These are phyloP conservation scores for Fonsecaea monophora DNA, from an alignment of 2,329 filamentous ascomycete species.

Conservation along the genomic window DNA sequence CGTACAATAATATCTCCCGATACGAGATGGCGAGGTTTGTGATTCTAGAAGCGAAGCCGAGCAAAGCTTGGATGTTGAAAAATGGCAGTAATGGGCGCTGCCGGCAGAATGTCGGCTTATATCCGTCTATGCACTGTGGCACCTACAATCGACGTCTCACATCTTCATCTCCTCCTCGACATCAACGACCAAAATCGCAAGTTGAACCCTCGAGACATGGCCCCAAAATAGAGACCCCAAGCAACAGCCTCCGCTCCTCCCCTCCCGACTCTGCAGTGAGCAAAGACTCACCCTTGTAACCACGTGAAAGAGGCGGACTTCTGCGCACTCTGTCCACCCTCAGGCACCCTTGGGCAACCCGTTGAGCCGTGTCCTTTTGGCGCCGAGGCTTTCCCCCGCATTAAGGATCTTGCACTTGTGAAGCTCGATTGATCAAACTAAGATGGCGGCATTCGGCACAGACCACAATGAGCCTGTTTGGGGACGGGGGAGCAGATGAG, in stretches of 20 bases:
- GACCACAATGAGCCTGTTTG: not conserved
- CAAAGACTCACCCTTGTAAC: not conserved
- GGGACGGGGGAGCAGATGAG: not conserved
- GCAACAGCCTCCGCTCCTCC: not conserved
- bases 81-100: not conserved
- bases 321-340: not conserved
- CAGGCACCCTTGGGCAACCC: not conserved
- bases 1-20: not conserved
- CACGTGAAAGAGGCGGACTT: not conserved
- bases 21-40: not conserved
- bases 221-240: not conserved
- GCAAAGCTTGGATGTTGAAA: not conserved
- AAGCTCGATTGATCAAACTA: conserved; percentile 3
- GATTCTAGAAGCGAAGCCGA: not conserved
- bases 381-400: not conserved
- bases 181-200: not conserved
- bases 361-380: not conserved
- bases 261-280: not conserved
- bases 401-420: not conserved
- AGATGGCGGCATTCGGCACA: not conserved
- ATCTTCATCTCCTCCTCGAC: not conserved
- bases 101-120: not conserved
- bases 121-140: not conserved
- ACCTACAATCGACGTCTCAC: not conserved
- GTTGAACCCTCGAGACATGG: not conserved